Base-by-base conservation (phyloP, 2,329 filamentous ascomycete species). In the Colletotrichum higginsianum region DNA sequence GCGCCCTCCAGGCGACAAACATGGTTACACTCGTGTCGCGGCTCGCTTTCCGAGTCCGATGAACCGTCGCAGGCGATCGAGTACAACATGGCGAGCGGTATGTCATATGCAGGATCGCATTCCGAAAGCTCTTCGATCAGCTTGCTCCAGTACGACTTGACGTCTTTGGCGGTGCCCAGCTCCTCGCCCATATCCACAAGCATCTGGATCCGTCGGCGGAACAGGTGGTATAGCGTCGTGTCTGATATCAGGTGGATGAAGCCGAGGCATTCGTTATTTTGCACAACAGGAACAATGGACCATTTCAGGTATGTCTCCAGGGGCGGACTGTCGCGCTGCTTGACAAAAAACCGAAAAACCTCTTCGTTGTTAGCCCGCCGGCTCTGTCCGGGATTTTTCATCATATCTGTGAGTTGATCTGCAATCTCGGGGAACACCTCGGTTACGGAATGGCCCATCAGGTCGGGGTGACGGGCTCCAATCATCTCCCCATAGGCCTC, bases 401-500 rank as follows among this genome's bases (percentile, higher is more conserved):
- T 83, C 7, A 79, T 79, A 30, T 81, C 77, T 71, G 82, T 82
- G 21, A 87, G 79, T 73, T 92, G 90, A 4, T 71, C 58, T 84
- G 82, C 91, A 91, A 93, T 4, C 88, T 87, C 73, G 13, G 73
- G 73, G 15, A 74, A 74, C 3, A 73, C 73, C 49, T 90, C 85
- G 35, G 84, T 83, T 71, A 92, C 81, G 35, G 85, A 85, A 76
- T 88, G 87, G 2, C 92, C 92, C 80, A 93, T 87, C 13, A 93
- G 80, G 2, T 76, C 76, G 1, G 91, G 91, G 76, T 93, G 91
- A 69, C 90, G 91, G 66, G 90, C 85, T 15, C 90, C 91, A 61
- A 90, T 90, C 21, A 92, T 84, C 67, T 87, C 82, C 69, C 89
- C 85, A 75, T 92, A 92, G 0, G 90, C 88, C 77, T 92, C 90